A percentile compares a stretch with the other conserved stretches of the same genome.
Conservation (phyloP, 2,329 filamentous ascomycete genomes). For the Cadophora gregata region DNA sequence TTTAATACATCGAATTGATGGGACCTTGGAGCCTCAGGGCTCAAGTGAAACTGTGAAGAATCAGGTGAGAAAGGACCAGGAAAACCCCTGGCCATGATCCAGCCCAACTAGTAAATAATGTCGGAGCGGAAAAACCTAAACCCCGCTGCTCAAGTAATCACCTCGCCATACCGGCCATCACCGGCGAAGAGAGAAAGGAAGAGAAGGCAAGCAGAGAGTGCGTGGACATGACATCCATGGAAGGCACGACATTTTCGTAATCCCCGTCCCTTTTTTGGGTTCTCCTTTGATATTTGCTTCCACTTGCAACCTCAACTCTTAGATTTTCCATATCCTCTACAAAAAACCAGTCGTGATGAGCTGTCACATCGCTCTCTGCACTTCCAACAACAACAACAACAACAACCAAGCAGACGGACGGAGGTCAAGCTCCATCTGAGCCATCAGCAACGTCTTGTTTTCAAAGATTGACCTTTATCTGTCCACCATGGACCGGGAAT, state of each 20-base stretch:
- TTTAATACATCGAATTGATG: too few relatives aligned
- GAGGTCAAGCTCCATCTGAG: neutral
- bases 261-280: slow-evolving; percentile 9
- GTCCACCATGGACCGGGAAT: slow-evolving; percentile 56
- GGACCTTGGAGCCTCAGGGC: too few relatives aligned
- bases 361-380: neutral
- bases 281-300: neutral
- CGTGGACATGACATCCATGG: slow-evolving; percentile 14
- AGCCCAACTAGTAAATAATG: too few relatives aligned
- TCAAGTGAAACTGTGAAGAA: too few relatives aligned
- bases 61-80: too few relatives aligned
- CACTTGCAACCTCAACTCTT: neutral
- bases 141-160: neutral
- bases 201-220: slow-evolving; percentile 18
- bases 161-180: neutral
- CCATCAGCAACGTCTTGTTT: neutral
- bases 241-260: slow-evolving; percentile 27
- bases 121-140: too few relatives aligned
- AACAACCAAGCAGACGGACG: neutral
- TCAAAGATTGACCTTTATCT: neutral
- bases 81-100: too few relatives aligned
- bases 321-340: neutral
- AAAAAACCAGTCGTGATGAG: neutral
- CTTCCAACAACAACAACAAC: neutral
- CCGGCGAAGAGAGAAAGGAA: neutral